phyloP scores from a whole-genome alignment of 495 filamentous ascomycete genomes.

The Hypoxylon trugodes region DNA sequence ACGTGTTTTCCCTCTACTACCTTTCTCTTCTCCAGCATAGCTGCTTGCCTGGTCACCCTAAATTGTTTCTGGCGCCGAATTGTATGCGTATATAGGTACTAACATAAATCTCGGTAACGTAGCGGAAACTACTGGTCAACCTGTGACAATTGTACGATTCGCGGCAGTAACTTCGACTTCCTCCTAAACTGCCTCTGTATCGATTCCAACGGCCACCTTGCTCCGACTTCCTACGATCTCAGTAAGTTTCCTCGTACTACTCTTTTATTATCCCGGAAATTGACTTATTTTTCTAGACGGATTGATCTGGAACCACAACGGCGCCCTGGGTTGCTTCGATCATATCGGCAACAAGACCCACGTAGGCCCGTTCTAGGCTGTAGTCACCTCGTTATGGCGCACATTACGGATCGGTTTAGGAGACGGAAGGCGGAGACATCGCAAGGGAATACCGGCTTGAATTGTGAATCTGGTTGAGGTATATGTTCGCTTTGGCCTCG shows the following conservation, averaged over 20 bases:
- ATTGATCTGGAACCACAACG: slow-evolving; percentile 43
- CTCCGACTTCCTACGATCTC: slow-evolving; percentile 38
- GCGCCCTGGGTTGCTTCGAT: slow-evolving; percentile 42
- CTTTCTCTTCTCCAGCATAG: not conserved
- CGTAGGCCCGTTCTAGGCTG: slow-evolving; percentile 36
- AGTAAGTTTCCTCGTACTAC: slow-evolving; percentile 25
- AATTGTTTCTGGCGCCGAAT: no score
- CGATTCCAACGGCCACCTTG: not conserved
- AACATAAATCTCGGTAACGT: not conserved
- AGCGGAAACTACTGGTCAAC: slow-evolving; percentile 45
- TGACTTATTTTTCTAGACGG: slow-evolving; percentile 28
- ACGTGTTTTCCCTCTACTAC: not conserved
- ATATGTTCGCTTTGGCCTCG: no score
- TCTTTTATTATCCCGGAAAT: not conserved
- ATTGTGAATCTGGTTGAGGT: no score
- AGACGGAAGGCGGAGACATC: no score
- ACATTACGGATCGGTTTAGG: no score
- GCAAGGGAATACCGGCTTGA: no score
- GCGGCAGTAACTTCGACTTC: slow-evolving; percentile 27
- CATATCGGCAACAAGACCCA: slow-evolving; percentile 44
- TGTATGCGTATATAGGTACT: no score
- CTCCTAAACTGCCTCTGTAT: slow-evolving; percentile 41
- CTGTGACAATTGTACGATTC: slow-evolving; percentile 39
- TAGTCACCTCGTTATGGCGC: not conserved
- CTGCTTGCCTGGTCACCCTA: no score